These are phyloP conservation scores for Lupinus albus DNA, from an alignment of 306 rosid genomes.

Conservation along the genomic window DNA sequence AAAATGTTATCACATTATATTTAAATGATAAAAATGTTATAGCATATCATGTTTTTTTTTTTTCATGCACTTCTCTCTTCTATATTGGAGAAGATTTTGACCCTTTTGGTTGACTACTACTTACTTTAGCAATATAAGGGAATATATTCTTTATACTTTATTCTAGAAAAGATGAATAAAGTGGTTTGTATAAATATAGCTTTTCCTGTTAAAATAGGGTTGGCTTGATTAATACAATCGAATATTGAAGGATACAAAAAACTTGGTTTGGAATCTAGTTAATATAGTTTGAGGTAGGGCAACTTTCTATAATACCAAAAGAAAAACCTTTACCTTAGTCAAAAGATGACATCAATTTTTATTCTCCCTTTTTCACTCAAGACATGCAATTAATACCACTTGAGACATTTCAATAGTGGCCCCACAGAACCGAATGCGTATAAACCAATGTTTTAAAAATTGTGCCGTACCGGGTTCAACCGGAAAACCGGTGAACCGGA, in stretches of 20 bases:
- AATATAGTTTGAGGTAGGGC: background rate
- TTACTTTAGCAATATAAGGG: background rate
- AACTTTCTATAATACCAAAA: background rate
- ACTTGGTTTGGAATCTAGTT: background rate
- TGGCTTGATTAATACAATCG: background rate
- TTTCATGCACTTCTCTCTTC: too few species aligned
- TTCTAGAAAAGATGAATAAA: background rate
- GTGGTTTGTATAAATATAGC: background rate
- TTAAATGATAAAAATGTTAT: too few species aligned
- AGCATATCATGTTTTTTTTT: too few species aligned
- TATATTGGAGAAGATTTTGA: too few species aligned
- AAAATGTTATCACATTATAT: too few species aligned
- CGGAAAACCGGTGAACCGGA: too few species aligned
- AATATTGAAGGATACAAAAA: too few species aligned
- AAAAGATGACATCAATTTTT: background rate
- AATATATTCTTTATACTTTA: too few species aligned
- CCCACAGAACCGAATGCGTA: background rate
- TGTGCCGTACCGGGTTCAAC: too few species aligned
- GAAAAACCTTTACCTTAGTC: background rate
- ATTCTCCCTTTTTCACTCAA: constrained; percentile 14
- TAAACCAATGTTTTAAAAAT: too few species aligned
- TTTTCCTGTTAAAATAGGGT: background rate
- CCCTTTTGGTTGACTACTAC: too few species aligned
- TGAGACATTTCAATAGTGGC: background rate
- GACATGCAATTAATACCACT: background rate